phyloP scores from a whole-genome alignment of 345 rosid genomes.

The Syzygium aqueum region DNA sequence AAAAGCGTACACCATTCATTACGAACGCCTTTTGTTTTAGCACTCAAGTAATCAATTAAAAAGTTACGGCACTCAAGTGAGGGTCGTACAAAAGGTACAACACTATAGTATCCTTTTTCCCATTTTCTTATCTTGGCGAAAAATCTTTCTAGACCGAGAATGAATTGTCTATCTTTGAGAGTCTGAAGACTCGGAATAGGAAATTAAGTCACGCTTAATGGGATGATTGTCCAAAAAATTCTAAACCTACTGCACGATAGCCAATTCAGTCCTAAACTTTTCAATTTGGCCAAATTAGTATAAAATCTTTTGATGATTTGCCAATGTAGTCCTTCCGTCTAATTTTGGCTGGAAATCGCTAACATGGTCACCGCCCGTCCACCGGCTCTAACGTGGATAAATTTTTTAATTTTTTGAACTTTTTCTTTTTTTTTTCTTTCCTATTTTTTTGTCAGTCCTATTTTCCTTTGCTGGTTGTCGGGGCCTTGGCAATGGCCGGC shows the following conservation, averaged over 20 bases:
- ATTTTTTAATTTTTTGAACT: no score
- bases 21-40: background rate
- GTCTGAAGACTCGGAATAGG: background rate
- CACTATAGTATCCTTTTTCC: background rate
- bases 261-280: no score
- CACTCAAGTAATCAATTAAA: background rate
- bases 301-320: no score
- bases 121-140: background rate
- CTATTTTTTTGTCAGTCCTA: background rate
- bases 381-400: background rate
- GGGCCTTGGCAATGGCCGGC: no score
- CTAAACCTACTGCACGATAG: background rate
- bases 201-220: background rate
- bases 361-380: no score
- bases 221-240: background rate
- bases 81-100: background rate
- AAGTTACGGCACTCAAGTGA: accelerated
- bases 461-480: background rate
- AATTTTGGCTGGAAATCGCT: no score
- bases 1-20: background rate
- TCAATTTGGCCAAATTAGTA: no score
- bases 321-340: no score
- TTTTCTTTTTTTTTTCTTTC: no score
- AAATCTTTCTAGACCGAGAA: background rate
- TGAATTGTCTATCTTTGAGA: background rate